Conservation (phyloP, 345 rosid species). For the Eucalyptus regnans region DNA sequence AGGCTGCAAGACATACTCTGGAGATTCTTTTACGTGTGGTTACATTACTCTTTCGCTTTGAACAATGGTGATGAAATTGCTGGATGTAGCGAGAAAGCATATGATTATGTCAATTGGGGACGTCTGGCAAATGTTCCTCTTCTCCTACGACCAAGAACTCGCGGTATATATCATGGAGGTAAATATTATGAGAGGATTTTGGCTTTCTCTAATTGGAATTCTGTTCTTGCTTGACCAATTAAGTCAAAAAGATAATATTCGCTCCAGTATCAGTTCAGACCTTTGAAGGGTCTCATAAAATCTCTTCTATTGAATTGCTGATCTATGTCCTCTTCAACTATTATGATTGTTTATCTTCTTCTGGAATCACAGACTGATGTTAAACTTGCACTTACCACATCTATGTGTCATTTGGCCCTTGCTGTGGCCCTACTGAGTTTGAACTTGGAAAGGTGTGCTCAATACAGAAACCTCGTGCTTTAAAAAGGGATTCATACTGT, state of each 20-base stretch:
- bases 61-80: background rate
- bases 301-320: background rate
- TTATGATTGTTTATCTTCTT: background rate
- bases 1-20: background rate
- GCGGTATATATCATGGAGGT: background rate
- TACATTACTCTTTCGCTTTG: background rate
- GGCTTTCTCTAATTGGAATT: background rate
- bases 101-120: background rate
- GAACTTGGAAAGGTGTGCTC: background rate
- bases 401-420: background rate
- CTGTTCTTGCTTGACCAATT: background rate
- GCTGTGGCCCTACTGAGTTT: background rate
- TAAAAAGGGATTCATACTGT: too few species aligned
- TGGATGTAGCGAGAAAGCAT: background rate
- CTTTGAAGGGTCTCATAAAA: background rate
- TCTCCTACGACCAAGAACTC: slow-evolving; percentile 11
- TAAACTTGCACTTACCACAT: background rate
- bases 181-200: too few species aligned
- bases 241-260: background rate
- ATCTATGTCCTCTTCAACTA: background rate
- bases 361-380: background rate
- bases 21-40: background rate
- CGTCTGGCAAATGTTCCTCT: slow-evolving; percentile 2
- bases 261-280: background rate
- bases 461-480: background rate